These are phyloP conservation scores for Colletotrichum sp. DNA, from an alignment of 2,329 filamentous ascomycete genomes.

Conservation along the genomic window DNA sequence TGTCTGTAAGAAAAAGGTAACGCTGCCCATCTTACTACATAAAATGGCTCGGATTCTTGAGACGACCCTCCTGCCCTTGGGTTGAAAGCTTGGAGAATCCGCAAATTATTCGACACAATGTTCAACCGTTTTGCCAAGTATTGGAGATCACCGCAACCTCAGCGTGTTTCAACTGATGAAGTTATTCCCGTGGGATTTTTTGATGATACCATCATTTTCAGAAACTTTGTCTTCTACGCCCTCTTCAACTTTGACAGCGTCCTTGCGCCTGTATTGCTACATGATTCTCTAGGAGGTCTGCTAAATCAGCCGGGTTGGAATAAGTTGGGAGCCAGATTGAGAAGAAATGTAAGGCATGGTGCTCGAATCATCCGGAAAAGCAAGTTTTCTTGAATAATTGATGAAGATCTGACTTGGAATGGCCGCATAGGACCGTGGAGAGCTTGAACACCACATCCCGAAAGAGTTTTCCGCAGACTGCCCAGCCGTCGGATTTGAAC, in stretches of 20 bases:
- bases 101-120: not conserved
- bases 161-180: conserved; percentile 23
- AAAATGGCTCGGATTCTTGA: not conserved
- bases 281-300: conserved; percentile 17
- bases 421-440: conserved; percentile 22
- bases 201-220: conserved; percentile 28
- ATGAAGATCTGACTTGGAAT: not conserved
- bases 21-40: not conserved
- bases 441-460: conserved; percentile 48
- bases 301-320: conserved; percentile 25
- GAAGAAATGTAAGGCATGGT: conserved; percentile 22
- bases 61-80: not conserved
- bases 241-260: conserved; percentile 31
- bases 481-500: conserved; percentile 38
- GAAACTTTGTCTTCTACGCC: conserved; percentile 26
- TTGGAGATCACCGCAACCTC: not conserved
- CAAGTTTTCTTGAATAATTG: not conserved
- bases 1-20: not conserved
- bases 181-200: conserved; percentile 29
- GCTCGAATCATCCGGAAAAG: not conserved
- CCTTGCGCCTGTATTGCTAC: conserved; percentile 26
- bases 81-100: not conserved
- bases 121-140: not conserved
- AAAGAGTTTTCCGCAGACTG: conserved; percentile 35
- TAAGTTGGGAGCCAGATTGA: conserved; percentile 29